Evolutionary conservation across 148 eudicot genomes (phyloP).

Genomic region (Oxyria digyna): DNA sequence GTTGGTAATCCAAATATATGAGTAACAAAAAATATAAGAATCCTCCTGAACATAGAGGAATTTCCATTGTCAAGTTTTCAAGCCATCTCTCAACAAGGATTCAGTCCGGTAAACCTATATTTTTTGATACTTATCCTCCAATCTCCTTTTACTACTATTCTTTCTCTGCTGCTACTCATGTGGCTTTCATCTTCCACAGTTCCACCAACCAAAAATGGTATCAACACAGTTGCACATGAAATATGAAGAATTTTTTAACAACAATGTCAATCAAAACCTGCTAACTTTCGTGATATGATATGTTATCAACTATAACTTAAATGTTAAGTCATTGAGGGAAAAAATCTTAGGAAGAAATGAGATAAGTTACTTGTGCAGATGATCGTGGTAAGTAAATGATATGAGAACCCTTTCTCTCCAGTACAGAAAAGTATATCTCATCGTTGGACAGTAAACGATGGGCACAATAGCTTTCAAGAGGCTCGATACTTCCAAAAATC

Average conservation of each 20-base stretch:
- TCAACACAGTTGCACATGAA: background rate
- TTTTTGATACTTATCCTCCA: background rate
- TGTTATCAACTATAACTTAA: background rate
- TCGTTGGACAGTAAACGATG: conserved; percentile 78
- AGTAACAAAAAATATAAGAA: background rate
- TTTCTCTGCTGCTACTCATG: background rate
- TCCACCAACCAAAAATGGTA: background rate
- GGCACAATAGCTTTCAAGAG: conserved; percentile 92
- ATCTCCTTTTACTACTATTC: background rate
- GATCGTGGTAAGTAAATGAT: conserved; percentile 76
- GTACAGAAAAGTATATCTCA: conserved; percentile 66
- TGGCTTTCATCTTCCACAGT: background rate
- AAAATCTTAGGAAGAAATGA: background rate
- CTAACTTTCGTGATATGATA: background rate
- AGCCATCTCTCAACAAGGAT: background rate
- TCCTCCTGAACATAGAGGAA: background rate
- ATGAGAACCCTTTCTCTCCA: conserved; percentile 49
- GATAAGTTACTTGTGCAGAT: conserved; percentile 46
- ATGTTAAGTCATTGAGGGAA: background rate
- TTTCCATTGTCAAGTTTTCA: background rate
- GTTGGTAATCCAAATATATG: background rate
- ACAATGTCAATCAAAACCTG: background rate
- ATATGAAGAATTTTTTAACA: background rate
- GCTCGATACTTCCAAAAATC: conserved; percentile 79
- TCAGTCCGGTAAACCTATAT: background rate